phyloP scores from a whole-genome alignment of 2,329 filamentous ascomycete species.

The Pseudogymnoascus sp. region DNA sequence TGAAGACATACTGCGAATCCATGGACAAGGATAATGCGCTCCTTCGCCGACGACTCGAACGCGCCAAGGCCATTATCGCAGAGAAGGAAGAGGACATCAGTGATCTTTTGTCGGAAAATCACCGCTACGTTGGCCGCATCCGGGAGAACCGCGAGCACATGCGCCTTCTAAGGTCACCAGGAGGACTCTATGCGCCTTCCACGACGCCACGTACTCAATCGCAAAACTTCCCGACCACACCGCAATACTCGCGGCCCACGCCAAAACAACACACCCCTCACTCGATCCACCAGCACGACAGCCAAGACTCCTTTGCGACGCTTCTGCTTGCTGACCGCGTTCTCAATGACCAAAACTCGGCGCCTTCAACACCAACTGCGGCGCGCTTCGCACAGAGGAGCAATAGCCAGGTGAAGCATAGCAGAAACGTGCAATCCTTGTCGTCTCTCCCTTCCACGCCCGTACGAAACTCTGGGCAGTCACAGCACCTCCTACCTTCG shows the following conservation, averaged over 20 bases:
- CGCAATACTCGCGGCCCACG: constrained; percentile 40
- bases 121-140: constrained; percentile 73
- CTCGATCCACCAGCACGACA: constrained; percentile 39
- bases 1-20: constrained; percentile 60
- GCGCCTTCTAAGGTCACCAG: constrained; percentile 68
- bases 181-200: constrained; percentile 57
- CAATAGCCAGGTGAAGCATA: constrained; percentile 54
- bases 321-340: constrained; percentile 69
- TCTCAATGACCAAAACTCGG: constrained; percentile 69
- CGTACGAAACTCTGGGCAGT: constrained; percentile 32
- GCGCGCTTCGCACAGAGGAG: constrained; percentile 25
- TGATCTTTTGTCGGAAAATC: constrained; percentile 65
- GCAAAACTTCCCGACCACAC: constrained; percentile 36
- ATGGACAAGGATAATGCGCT: constrained; percentile 59
- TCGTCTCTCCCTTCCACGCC: constrained; percentile 80
- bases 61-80: constrained; percentile 71
- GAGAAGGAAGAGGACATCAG: constrained; percentile 68
- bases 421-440: constrained; percentile 70
- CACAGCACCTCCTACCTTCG: constrained; percentile 53
- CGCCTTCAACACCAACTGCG: constrained; percentile 58
- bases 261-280: constrained; percentile 43
- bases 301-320: constrained; percentile 64
- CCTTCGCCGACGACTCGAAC: constrained; percentile 58
- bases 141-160: constrained; percentile 85
- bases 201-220: constrained; percentile 46